Evolutionary conservation across 2,329 filamentous ascomycete species (phyloP).

Genomic region (Diaporthe nobilis): DNA sequence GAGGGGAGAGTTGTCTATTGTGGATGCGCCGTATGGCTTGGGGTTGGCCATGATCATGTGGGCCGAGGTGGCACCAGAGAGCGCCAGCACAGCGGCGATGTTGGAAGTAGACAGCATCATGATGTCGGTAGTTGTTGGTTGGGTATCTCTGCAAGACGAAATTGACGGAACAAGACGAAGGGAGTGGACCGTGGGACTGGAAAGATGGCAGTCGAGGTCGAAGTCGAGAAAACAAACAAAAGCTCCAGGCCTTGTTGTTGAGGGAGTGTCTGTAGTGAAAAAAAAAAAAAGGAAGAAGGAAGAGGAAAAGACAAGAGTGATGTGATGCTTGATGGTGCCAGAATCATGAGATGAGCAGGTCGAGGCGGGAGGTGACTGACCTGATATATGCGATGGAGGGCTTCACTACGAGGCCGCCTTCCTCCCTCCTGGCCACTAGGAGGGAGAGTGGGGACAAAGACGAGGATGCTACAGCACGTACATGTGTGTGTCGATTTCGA

Average conservation of each 20-base stretch:
- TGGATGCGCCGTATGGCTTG: slow-evolving; percentile 32
- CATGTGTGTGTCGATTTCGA: neutral
- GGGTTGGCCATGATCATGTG: slow-evolving; percentile 42
- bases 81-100: slow-evolving; percentile 40
- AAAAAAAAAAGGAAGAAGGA: slow-evolving; percentile 8
- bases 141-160: slow-evolving; percentile 18
- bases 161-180: slow-evolving; percentile 3
- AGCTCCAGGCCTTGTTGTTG: slow-evolving; percentile 35
- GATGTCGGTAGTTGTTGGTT: slow-evolving; percentile 14
- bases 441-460: neutral
- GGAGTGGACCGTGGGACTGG: slow-evolving; percentile 3
- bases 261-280: slow-evolving; percentile 28
- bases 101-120: slow-evolving; percentile 37
- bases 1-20: slow-evolving; percentile 77
- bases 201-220: slow-evolving; percentile 3
- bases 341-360: slow-evolving; percentile 24
- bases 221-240: slow-evolving; percentile 14
- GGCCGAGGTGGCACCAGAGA: slow-evolving; percentile 35
- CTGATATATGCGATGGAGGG: slow-evolving; percentile 14
- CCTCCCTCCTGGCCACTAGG: neutral
- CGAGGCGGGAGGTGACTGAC: slow-evolving; percentile 4
- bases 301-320: slow-evolving; percentile 16
- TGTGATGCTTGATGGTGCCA: slow-evolving; percentile 25
- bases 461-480: neutral
- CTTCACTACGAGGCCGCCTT: neutral